Evolutionary conservation across 2,329 filamentous ascomycete species (phyloP), one percentile per base, ranked within the genome.

Genomic region (Ceratocystis colombiana): DNA sequence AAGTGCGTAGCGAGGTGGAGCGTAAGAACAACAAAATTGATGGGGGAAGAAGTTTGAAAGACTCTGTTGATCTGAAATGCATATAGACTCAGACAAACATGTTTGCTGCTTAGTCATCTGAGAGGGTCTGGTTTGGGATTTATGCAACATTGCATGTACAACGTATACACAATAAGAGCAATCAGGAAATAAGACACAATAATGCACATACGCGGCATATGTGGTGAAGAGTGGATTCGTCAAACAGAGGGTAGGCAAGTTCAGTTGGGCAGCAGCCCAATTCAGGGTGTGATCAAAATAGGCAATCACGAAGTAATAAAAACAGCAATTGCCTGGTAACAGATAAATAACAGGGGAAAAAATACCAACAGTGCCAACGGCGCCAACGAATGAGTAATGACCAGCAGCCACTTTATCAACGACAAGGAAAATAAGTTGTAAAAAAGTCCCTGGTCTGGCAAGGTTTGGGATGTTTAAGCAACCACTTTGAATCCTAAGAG

Each of bases 401-500:
- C 37, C 37, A 15, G 8, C 12, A 41, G 37, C 37, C 37, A 41
- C 10, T 41, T 41, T 15, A 41, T 41, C 37, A 41, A 41, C 37
- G 37, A 41, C 37, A 41, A 15, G 37, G 37, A 41, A 41, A 41
- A 41, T 41, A 41, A 15, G 37, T 41, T 5, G 37, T 12, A 41
- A 41, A 41, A 41, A 41, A 41, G 37, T 41, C 10, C 37, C 37
- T 41, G 37, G 12, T 4, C 37, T 4, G 37, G 37, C 37, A 41
- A 41, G 37, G 37, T 41, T 41, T 41, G 7, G 48, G 48, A 25
- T 20, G n/a, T n/a, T 59, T 8, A 33, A 55, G 50, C 20, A 55
- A 57, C 53, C 53, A 57, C 53, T 57, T 57, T 57, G 53, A 28
- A 30, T 25, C n/a, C 30, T 33, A 59, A 59, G 28, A 59, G 55